phyloP scores from a whole-genome alignment of 176 grass and related monocot species.

The Panicum miliaceum region DNA sequence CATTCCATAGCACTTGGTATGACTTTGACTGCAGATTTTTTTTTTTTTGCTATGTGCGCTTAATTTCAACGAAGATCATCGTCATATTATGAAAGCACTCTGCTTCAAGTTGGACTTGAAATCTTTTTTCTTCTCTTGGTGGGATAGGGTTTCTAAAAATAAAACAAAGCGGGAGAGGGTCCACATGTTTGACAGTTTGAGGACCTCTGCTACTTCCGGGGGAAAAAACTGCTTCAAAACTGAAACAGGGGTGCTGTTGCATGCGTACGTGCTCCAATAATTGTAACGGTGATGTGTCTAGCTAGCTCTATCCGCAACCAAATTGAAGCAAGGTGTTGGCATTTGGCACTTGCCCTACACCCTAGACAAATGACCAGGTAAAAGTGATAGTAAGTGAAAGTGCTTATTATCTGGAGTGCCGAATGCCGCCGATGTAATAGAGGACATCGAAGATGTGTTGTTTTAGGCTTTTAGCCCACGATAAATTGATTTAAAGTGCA shows the following conservation, averaged over 20 bases:
- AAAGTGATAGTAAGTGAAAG: neutral
- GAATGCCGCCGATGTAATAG: neutral
- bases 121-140: no score
- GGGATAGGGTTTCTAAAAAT: no score
- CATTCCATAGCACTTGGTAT: neutral
- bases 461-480: neutral
- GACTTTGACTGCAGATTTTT: neutral
- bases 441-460: neutral
- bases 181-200: no score
- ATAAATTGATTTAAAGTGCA: neutral
- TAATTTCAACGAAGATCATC: no score
- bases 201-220: no score
- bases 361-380: neutral
- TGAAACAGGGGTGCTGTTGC: neutral
- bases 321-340: neutral
- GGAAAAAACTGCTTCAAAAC: neutral
- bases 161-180: no score
- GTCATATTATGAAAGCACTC: no score
- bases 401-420: neutral
- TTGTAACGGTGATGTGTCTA: neutral
- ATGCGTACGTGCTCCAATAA: neutral
- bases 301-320: neutral
- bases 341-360: neutral
- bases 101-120: no score
- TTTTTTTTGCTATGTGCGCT: no score